Percentiles rank a stretch among this genome's conserved stretches.
phyloP scores from a whole-genome alignment of 108 stramenopile genomes.

The Tribonema minus region DNA sequence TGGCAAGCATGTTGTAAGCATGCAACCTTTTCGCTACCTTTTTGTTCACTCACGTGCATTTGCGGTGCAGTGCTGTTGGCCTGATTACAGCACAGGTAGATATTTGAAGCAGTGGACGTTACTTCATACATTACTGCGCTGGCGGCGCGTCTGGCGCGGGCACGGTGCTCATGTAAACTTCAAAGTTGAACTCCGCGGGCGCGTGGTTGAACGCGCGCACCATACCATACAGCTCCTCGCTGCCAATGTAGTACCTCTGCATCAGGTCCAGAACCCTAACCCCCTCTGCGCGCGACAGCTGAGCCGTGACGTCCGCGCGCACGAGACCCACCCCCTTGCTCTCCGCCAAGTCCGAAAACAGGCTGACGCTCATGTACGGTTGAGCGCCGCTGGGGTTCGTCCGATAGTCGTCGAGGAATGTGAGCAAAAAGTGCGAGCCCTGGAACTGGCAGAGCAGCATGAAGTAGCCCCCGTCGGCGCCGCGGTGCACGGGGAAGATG shows the following conservation, averaged over 20 bases:
- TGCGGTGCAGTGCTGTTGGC: too few species aligned
- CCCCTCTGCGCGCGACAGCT: not conserved
- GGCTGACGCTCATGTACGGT: constrained; percentile 14
- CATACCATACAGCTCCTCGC: not conserved
- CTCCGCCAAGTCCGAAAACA: constrained; percentile 8
- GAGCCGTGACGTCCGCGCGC: constrained; percentile 20
- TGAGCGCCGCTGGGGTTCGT: constrained; percentile 7
- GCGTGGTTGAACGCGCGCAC: not conserved
- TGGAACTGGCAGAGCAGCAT: constrained; percentile 27
- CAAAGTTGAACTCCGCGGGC: not conserved
- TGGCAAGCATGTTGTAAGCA: too few species aligned
- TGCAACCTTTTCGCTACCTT: too few species aligned
- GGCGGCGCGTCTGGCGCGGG: not conserved
- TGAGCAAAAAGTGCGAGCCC: constrained; percentile 18
- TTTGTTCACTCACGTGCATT: too few species aligned
- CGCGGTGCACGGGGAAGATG: constrained; percentile 23
- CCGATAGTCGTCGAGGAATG: constrained; percentile 30
- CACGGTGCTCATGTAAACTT: not conserved
- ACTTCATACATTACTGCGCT: too few species aligned
- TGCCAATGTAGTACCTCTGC: not conserved
- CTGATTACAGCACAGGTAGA: too few species aligned
- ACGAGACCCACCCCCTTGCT: constrained; percentile 17
- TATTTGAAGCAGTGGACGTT: too few species aligned
- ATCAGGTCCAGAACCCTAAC: not conserved
- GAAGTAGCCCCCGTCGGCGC: constrained; percentile 21